Evolutionary conservation across 805 yeast species (phyloP), one percentile per base, ranked within the genome.

Genomic region (Torulaspora microellipsoides): DNA sequence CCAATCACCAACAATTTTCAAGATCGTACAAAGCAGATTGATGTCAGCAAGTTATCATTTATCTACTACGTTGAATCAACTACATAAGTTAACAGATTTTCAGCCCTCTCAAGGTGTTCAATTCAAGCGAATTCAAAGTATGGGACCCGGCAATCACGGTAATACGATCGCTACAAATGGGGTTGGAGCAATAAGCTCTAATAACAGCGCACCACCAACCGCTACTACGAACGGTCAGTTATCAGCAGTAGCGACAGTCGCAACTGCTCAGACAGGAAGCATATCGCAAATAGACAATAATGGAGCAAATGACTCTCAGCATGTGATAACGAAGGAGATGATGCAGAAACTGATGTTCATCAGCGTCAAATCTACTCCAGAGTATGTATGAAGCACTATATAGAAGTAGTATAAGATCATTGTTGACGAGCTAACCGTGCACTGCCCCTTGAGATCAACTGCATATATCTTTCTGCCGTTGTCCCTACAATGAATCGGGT

Each of bases 1-100:
- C 65, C 91, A 86, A 79, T 83, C 96, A 0, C 97, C 97, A 0
- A 69, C 78, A 13, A 73, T 86, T 0, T 80, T 81, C 56, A 81
- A 85, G 31, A 75, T 90, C 2, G 69, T 91, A 6, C 77, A 85
- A 14, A 81, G 90, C 29, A 68, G 97, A 47, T 64, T 88, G 28
- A 65, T 81, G 51, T 72, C 82, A 33, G 69, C 81, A 2, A 65
- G 42, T 38, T 62, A 43, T 43, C 69, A 43, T 40, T 55, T 82
- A 33, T 65, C 72, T 17, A 68, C 73, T 27, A 77, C 83, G 0
- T 56, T 81, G 34, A 60, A 67, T 12, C 62, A 62, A 20, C 64
- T 83, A 4, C 74, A 73, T 31, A 60, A 66, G 13, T 54, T 82
- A 40, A 76, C 83, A 0, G 68, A 68, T 15, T 81, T 78, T 55